Conservation (phyloP, 2,329 filamentous ascomycete species). For the Volutella citrinella region DNA sequence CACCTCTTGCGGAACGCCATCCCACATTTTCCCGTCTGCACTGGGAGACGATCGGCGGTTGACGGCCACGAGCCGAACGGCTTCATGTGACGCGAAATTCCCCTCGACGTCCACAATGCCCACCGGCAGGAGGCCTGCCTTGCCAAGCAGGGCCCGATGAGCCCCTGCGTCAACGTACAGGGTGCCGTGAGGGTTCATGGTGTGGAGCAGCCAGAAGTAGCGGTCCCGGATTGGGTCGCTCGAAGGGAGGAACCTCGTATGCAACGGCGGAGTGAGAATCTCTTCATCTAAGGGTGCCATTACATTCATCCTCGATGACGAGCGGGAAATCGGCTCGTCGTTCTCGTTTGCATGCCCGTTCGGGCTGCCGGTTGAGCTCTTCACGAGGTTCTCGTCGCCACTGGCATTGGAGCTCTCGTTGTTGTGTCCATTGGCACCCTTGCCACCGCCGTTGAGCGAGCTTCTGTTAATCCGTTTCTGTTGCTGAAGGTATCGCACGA, state of each 20-base stretch:
- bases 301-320: constrained; percentile 41
- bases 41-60: constrained; percentile 48
- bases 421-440: no score
- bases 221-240: constrained; percentile 83
- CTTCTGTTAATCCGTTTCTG: constrained; percentile 7
- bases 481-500: constrained; percentile 64
- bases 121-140: constrained; percentile 83
- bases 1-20: constrained; percentile 64
- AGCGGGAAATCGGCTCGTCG: constrained; percentile 36
- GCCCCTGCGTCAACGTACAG: constrained; percentile 93
- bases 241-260: constrained; percentile 90
- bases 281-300: constrained; percentile 23
- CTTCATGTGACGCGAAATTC: constrained; percentile 86
- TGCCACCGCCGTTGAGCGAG: no score
- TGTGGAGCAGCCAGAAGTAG: constrained; percentile 96
- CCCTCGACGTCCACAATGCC: constrained; percentile 91
- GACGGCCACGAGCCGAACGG: constrained; percentile 81
- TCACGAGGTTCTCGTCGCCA: no score
- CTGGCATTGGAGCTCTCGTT: no score
- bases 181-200: constrained; percentile 83
- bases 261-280: constrained; percentile 54
- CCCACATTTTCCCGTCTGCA: constrained; percentile 45
- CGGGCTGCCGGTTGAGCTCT: constrained; percentile 17
- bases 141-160: constrained; percentile 72
- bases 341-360: constrained; percentile 32